These are phyloP conservation scores for Suillus luteus DNA, from an alignment of 768 basidiomycete species.

Conservation along the genomic window DNA sequence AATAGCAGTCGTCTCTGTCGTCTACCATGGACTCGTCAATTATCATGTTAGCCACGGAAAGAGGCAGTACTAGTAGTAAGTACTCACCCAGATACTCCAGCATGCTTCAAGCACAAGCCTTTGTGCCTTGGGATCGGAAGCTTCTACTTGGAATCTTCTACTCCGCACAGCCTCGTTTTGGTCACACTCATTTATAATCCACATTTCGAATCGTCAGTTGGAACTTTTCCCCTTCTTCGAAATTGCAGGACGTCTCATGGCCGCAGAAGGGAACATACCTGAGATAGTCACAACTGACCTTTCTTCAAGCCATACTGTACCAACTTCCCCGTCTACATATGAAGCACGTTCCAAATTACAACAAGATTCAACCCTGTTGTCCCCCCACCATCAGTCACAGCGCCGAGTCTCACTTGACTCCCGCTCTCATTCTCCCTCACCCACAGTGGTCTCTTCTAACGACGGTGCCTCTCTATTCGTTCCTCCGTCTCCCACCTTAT, in stretches of 20 bases:
- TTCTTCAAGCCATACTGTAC: conserved; percentile 28
- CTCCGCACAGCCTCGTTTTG: not conserved
- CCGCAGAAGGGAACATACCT: conserved; percentile 29
- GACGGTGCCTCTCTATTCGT: conserved; percentile 41
- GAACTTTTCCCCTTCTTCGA: not conserved
- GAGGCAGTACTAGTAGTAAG: no score
- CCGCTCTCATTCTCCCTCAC: conserved; percentile 33
- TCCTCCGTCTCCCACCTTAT: conserved; percentile 80
- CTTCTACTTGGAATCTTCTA: conserved; percentile 32
- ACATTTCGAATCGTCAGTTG: not conserved
- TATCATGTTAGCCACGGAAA: no score
- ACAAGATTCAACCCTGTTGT: conserved; percentile 24
- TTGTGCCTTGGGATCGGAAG: conserved; percentile 2
- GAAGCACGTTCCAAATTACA: not conserved
- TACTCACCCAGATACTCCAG: no score
- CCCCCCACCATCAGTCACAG: conserved; percentile 13
- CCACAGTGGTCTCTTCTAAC: conserved; percentile 40
- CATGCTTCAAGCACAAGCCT: no score
- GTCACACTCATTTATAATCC: conserved; percentile 3
- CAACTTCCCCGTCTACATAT: not conserved
- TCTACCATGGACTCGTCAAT: no score
- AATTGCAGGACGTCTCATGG: conserved; percentile 16
- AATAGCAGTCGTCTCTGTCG: no score
- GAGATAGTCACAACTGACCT: conserved; percentile 39
- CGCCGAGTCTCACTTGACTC: conserved; percentile 34